phyloP scores from a whole-genome alignment of 2,329 filamentous ascomycete genomes.

The Colletotrichum sp. region DNA sequence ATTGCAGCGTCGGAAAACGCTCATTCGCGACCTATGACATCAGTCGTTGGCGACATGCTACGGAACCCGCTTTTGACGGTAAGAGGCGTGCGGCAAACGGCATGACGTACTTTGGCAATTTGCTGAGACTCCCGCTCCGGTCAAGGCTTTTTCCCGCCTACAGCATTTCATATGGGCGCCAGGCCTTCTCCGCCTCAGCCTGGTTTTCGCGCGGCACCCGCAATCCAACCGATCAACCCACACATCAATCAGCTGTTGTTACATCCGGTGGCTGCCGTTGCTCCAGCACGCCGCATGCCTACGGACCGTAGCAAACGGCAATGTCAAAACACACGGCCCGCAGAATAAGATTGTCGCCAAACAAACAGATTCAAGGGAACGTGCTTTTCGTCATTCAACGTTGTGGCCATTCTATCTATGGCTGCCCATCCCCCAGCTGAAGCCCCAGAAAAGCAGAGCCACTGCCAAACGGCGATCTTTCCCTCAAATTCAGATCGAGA shows the following conservation, averaged over 20 bases:
- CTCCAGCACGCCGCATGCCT: conserved; percentile 15
- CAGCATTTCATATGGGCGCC: not conserved
- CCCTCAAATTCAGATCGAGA: conserved; percentile 3
- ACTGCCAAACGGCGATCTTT: not conserved
- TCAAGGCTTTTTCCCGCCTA: not conserved
- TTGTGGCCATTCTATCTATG: not conserved
- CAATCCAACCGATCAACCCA: conserved; percentile 4
- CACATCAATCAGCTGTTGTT: conserved; percentile 1
- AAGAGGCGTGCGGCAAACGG: not conserved
- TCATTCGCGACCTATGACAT: not conserved
- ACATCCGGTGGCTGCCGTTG: conserved; percentile 12
- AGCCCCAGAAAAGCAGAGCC: not conserved
- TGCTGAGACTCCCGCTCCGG: not conserved
- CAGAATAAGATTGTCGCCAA: conserved; percentile 14
- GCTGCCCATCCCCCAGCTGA: not conserved
- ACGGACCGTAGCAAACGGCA: not conserved
- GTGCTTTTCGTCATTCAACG: conserved; percentile 9
- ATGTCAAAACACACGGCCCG: conserved; percentile 12
- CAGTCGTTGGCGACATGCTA: not conserved
- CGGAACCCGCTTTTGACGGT: not conserved
- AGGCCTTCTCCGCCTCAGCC: not conserved
- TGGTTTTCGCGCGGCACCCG: not conserved
- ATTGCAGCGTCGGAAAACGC: not conserved
- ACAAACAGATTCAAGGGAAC: conserved; percentile 16
- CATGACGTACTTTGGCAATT: conserved; percentile 9